These are phyloP conservation scores for Pinus tabuliformis DNA, from an alignment of 75 land plant species.

Conservation along the genomic window DNA sequence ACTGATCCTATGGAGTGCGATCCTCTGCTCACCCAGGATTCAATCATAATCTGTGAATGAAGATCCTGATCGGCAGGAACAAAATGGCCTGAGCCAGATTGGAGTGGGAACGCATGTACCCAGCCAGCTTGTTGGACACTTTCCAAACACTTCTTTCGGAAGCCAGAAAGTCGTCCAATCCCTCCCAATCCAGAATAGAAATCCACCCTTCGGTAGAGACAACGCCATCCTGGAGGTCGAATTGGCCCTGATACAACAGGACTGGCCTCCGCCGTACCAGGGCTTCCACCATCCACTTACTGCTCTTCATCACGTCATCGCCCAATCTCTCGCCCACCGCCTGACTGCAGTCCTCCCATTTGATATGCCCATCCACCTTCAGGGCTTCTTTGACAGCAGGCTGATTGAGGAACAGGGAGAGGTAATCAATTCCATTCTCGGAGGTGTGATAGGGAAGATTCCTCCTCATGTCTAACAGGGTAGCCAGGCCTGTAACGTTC, in stretches of 20 bases:
- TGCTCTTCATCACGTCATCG: conserved; percentile 76
- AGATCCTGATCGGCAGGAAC: no score
- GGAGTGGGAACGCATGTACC: no score
- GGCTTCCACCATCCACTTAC: no score
- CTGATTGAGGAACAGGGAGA: not conserved
- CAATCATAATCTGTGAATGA: no score
- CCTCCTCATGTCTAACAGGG: no score
- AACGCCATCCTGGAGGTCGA: conserved; percentile 69
- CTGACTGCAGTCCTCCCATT: conserved; percentile 38
- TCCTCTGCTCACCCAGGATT: no score
- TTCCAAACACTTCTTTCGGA: conserved; percentile 69
- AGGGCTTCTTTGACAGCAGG: conserved; percentile 49
- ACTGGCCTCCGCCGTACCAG: no score
- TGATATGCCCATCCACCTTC: conserved; percentile 21
- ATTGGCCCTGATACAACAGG: conserved; percentile 56
- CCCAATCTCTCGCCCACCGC: conserved; percentile 38
- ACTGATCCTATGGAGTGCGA: no score
- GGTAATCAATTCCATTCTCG: not conserved
- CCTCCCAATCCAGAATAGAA: conserved; percentile 21
- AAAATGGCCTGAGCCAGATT: no score
- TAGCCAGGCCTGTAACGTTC: no score
- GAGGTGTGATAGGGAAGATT: conserved; percentile 11
- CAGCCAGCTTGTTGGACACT: no score
- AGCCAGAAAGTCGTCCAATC: conserved; percentile 15
- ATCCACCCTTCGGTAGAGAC: conserved; percentile 75